These are phyloP conservation scores for Cystofilobasidium capitatum DNA, from an alignment of 768 basidiomycete species.

Conservation along the genomic window DNA sequence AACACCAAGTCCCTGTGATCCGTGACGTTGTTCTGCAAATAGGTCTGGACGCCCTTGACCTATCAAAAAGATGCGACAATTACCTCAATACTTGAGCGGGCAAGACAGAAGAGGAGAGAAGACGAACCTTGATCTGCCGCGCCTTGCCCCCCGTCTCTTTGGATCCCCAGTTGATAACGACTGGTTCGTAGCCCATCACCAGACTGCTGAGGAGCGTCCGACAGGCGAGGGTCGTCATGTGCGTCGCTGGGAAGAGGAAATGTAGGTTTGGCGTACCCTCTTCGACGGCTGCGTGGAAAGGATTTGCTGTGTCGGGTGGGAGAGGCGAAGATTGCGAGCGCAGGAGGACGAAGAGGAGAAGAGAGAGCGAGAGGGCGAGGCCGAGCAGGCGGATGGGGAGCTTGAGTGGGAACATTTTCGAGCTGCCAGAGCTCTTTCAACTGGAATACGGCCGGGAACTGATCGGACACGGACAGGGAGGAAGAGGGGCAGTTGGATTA, in stretches of 20 bases:
- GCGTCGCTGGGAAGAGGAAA: not conserved
- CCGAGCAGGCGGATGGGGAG: too few species aligned
- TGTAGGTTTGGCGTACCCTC: too few species aligned
- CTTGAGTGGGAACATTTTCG: not conserved
- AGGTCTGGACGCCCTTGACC: slow-evolving; percentile 12
- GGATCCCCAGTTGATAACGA: not conserved
- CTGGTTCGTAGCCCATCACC: not conserved
- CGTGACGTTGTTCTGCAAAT: slow-evolving; percentile 7
- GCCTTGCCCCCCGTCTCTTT: not conserved
- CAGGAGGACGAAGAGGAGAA: too few species aligned
- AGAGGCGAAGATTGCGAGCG: too few species aligned
- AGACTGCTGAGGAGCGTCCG: not conserved
- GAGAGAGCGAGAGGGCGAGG: not conserved
- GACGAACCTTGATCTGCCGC: not conserved
- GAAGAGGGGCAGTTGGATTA: too few species aligned
- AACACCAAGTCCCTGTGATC: not conserved
- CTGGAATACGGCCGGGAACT: too few species aligned
- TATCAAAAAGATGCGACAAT: not conserved
- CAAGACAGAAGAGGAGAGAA: not conserved
- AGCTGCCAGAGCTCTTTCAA: too few species aligned
- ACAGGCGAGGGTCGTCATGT: not conserved
- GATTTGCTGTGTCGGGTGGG: too few species aligned
- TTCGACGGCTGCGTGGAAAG: too few species aligned
- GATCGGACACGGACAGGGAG: too few species aligned
- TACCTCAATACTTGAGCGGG: too few species aligned